phyloP scores from a whole-genome alignment of 305 asterid genomes.

The Fraxinus ornus region DNA sequence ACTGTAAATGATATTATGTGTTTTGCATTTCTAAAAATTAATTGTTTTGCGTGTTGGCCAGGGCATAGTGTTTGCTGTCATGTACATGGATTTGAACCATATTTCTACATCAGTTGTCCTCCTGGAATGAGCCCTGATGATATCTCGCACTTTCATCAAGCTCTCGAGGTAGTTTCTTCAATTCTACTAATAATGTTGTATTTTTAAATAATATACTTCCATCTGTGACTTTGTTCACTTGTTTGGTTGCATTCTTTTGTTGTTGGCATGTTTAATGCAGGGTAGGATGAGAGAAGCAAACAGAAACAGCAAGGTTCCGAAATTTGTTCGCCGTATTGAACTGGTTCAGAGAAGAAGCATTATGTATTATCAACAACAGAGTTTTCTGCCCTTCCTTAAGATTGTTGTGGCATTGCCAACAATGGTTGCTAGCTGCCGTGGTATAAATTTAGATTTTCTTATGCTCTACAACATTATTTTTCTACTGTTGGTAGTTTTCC shows the following conservation, averaged over 20 bases:
- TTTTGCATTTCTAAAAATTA: background rate
- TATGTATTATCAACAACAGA: slow-evolving; percentile 88
- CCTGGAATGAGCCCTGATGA: slow-evolving; percentile 99
- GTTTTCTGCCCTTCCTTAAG: slow-evolving; percentile 80
- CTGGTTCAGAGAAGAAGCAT: slow-evolving; percentile 85
- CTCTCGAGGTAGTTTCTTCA: slow-evolving; percentile 66
- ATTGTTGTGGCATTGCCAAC: slow-evolving; percentile 96
- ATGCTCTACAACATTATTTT: slow-evolving; percentile 13
- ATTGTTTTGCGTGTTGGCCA: slow-evolving; percentile 32
- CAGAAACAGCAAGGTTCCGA: slow-evolving; percentile 65
- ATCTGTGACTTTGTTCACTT: slow-evolving; percentile 11
- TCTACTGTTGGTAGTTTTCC: background rate
- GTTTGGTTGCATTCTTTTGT: slow-evolving; percentile 6
- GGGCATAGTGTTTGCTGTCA: slow-evolving; percentile 95
- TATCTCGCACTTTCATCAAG: slow-evolving; percentile 82
- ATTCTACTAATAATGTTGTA: slow-evolving; percentile 5
- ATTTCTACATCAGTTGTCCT: slow-evolving; percentile 88
- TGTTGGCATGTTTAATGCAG: slow-evolving; percentile 45
- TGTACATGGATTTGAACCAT: slow-evolving; percentile 97
- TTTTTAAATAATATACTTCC: slow-evolving; percentile 9
- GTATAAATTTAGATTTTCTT: slow-evolving; percentile 39
- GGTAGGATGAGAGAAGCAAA: slow-evolving; percentile 83
- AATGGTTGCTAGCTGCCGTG: slow-evolving; percentile 95
- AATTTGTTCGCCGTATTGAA: slow-evolving; percentile 75
- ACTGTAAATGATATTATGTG: slow-evolving; percentile 10